Base-by-base conservation (phyloP, 2,329 filamentous ascomycete genomes). In the Calonectria multiphialidica region DNA sequence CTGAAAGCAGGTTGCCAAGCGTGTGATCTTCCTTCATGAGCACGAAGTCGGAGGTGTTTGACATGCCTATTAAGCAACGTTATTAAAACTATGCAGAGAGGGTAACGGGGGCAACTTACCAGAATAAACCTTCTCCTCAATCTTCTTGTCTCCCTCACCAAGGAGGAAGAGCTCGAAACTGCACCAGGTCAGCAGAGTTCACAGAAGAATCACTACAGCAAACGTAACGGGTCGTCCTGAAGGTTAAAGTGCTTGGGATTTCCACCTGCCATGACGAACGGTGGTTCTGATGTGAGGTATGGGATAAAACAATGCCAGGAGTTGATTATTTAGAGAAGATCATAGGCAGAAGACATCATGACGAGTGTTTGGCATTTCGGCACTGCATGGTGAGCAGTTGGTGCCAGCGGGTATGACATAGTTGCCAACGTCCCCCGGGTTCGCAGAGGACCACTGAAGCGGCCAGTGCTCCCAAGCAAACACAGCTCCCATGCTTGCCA, bases 1-100 rank as follows among this genome's bases (percentile, higher is more conserved):
- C 93, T 59, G 93, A 91, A 69, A 99, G 90, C 68, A 99, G 89
- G 84, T 99, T 98, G 79, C 93, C 97, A 30, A 99, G 90, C 1
- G 96, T 98, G 86, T 98, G 96, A 80, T 99, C 97, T 84, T 99
- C 97, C 84, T 98, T 98, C 85, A 95, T 95, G 85, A 99, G 92
- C 71, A 95, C 92, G 87, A 99, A 99, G 84, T 98, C 94, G 12
- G 95, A 94, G n/a, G 94, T 95, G 83, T 98, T 98, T 25, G 96
- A 95, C 82, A 98, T 95, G 81, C 95, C 95, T 82, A 15, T 33
- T 55, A 9, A 12, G 30, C 35, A n/a, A 15, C 15, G 45, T 73
- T 42, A 75, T 37, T 37, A 15, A 37, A 42, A 59, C 21, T 5
- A n/a, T 28, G 8, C 28, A 16, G 40, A 15, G 15, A 42, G 25